A percentile compares a stretch with the other conserved stretches of the same genome.
Conservation (phyloP, 2,329 filamentous ascomycete genomes). For the Coniochaeta pulveracea region DNA sequence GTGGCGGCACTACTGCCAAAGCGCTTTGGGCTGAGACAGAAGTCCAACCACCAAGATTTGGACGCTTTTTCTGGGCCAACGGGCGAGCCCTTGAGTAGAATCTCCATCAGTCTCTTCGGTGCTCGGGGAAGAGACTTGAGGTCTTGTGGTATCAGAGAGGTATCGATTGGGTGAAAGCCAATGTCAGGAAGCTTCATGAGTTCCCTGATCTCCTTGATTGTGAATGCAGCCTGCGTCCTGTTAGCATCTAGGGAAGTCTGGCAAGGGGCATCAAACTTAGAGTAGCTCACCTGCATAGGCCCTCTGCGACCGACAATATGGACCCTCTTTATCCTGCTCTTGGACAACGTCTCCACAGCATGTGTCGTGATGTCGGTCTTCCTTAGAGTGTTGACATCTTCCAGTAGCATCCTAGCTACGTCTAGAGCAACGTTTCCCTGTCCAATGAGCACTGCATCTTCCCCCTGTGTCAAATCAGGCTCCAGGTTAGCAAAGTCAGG, state of each 20-base stretch:
- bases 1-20: conserved; percentile 44
- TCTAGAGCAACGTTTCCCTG: conserved; percentile 96
- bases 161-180: conserved; percentile 58
- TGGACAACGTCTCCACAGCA: conserved; percentile 62
- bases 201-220: conserved; percentile 88
- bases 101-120: conserved; percentile 65
- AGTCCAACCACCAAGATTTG: conserved; percentile 77
- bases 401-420: conserved; percentile 77
- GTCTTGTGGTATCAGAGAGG: conserved; percentile 54
- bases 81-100: conserved; percentile 64
- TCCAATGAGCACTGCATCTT: conserved; percentile 80
- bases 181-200: conserved; percentile 67
- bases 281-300: conserved; percentile 58
- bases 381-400: conserved; percentile 58
- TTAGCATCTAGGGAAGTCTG: conserved; percentile 4
- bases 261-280: neutral
- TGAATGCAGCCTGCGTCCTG: conserved; percentile 66
- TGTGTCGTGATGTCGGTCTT: conserved; percentile 84
- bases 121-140: conserved; percentile 62
- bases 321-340: conserved; percentile 67
- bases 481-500: conserved; percentile 65
- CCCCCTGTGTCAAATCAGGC: conserved; percentile 63
- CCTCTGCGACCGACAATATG: conserved; percentile 83
- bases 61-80: conserved; percentile 31
- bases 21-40: conserved; percentile 64